Evolutionary conservation across 345 rosid genomes (phyloP), one percentile per base, ranked within the genome.

Genomic region (Odontarrhena argentea): DNA sequence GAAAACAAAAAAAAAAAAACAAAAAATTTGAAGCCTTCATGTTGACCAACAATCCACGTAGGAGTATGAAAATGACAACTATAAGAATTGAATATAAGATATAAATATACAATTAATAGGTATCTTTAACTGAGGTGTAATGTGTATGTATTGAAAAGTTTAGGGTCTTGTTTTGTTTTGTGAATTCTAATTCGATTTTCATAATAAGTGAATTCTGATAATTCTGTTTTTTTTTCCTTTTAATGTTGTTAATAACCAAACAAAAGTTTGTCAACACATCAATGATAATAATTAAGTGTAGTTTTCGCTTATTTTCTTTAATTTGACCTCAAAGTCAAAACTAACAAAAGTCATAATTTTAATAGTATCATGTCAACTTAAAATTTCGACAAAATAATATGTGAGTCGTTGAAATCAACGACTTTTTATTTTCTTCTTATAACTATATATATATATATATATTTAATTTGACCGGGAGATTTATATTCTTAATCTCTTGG

Each of bases 41-140:
- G 30, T 28, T 71, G 70, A 71, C 70, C 70, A 63, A 47, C 8
- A 25, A 46, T 54, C 41, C 57, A 63, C 50, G 50, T 65, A 10
- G 1, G 11, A 65, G 11, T 41, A 8, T 43, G 34, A 22, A 59
- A 46, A 22, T 66, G 42, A 54, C 35, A 43, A n/a, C 32, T 28
- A n/a, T 4, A 28, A 28, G 32, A 28, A 4, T 28, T 28, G 32
- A 28, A 2, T 28, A 28, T 4, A 4, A 28, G 32, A 28, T 2
- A 28, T 2, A 28, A 28, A 28, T n/a, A n/a, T n/a, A n/a, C n/a
- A n/a, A n/a, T n/a, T n/a, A n/a, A n/a, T n/a, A n/a, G n/a, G n/a
- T n/a, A n/a, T n/a, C n/a, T n/a, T n/a, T n/a, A n/a, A n/a, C n/a
- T n/a, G n/a, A n/a, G n/a, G n/a, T n/a, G n/a, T n/a, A n/a, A n/a